These are phyloP conservation scores for Buddleja alternifolia DNA, from an alignment of 257 asterid genomes.

Conservation along the genomic window DNA sequence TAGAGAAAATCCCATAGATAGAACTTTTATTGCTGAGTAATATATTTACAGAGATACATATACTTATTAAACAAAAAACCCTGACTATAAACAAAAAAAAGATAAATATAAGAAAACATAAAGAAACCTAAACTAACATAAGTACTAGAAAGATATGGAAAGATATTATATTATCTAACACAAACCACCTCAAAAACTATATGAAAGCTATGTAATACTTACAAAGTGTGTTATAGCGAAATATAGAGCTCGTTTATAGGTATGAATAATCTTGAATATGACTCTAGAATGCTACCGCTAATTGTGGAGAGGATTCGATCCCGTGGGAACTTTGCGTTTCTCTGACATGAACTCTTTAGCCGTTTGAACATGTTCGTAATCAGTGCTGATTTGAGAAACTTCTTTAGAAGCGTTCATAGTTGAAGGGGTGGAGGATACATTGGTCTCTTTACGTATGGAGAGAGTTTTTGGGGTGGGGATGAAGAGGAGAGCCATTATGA, in stretches of 20 bases:
- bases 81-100: too few relatives aligned
- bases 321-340: constrained; percentile 53
- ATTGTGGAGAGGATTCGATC: constrained; percentile 59
- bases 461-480: constrained; percentile 17
- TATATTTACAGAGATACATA: too few relatives aligned
- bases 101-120: too few relatives aligned
- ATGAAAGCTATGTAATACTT: background rate
- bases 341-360: constrained; percentile 28
- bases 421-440: background rate
- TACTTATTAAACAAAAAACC: too few relatives aligned
- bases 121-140: too few relatives aligned
- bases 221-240: background rate
- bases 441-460: background rate
- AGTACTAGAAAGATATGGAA: too few relatives aligned
- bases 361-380: background rate
- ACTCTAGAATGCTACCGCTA: constrained; percentile 18
- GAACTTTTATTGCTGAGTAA: too few relatives aligned
- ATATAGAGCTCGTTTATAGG: background rate
- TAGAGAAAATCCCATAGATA: too few relatives aligned
- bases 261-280: background rate
- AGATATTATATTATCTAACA: too few relatives aligned
- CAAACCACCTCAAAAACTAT: background rate
- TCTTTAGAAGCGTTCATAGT: background rate
- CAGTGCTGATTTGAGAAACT: constrained; percentile 2
- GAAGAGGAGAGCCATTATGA: constrained; percentile 32